Base-by-base conservation (phyloP, 2,329 filamentous ascomycete species). In the Exophiala sp. region DNA sequence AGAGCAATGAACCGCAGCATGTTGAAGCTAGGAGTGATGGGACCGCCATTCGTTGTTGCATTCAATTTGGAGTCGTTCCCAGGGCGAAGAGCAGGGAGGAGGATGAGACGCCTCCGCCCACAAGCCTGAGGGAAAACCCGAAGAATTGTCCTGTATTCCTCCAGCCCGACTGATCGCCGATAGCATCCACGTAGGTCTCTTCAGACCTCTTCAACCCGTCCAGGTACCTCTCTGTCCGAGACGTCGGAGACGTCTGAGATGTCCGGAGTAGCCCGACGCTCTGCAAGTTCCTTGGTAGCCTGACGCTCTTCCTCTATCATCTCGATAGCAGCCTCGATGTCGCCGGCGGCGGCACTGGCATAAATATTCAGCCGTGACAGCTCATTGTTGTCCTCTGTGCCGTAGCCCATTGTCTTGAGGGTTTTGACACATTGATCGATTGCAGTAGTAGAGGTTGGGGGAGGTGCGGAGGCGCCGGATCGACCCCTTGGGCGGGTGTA, bases 221-320 rank as follows among this genome's bases (percentile, higher is more conserved):
- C n/a, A 10, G 6, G 11, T 13, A 13, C 7, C 29, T 32, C 29
- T 3, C 29, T 32, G 29, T 32, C 29, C 29, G 3, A 3, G 3
- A n/a, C n/a, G n/a, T n/a, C n/a, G n/a, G n/a, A n/a, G n/a, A n/a
- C n/a, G n/a, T n/a, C n/a, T n/a, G n/a, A n/a, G n/a, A n/a, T n/a
- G 6, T 27, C 24, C 10, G 24, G 6, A 10, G 24, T 6, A 10
- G 24, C 29, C 13, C 14, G n/a, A 43, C 14, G 23, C 18, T 29
- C 42, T 13, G 29, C 37, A 11, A 53, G 41, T 27, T 41, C 48
- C 32, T 43, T 44, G 19, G 46, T 49, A 8, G 53, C 69, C 48
- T 66, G 68, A 37, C 69, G 65, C 51, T 75, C 72, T 51, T 75
- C 72, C 52, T 74, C 72, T 55, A 75, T 73, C 67, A 74, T 72